Evolutionary conservation across 176 grass and related monocot genomes (phyloP), one percentile per base, ranked within the genome.

Genomic region (Hyparrhenia diplandra): DNA sequence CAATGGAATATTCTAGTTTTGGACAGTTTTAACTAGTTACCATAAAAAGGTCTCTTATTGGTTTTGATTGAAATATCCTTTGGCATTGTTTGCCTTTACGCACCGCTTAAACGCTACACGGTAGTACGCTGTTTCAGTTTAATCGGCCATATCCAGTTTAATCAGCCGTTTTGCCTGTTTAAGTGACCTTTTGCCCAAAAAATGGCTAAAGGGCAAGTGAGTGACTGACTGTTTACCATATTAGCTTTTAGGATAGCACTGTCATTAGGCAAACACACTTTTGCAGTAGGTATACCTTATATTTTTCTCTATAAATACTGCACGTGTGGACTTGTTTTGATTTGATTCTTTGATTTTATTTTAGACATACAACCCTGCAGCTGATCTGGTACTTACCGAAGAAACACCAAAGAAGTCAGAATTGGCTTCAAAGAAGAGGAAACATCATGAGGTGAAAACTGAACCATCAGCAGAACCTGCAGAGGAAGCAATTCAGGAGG

Each of bases 361-460:
- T 80, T 55, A 94, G 94, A 89, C 91, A 37, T 97, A 97, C 76
- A 94, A 97, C 63, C 79, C 94, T 5, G 89, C 89, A 82, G 85
- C 87, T 29, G 94, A 94, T 88, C 68, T 97, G 23, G 72, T 97
- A 40, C 82, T 97, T 25, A 20, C 84, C 2, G 91, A 84, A 64
- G 83, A 41, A 43, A 82, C 83, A 1, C 55, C 80, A 39, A 84
- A 79, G 75, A 92, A 86, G 77, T 67, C 75, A 8, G 87, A 89
- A 32, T 20, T 64, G 9, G 72, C 69, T 49, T 66, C 84, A 68
- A 93, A 82, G 81, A 92, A 92, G 87, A 89, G 91, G 77, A 93
- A 90, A 17, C 91, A 75, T 23, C 32, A 85, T 23, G 86, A 90
- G 25, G 82, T 16, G 4, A 24, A 80, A 49, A 32, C 25, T 30